A percentile compares a stretch with the other conserved stretches of the same genome.
These are phyloP conservation scores for Juncus effusus DNA, from an alignment of 176 grass and related monocot species.

Conservation along the genomic window DNA sequence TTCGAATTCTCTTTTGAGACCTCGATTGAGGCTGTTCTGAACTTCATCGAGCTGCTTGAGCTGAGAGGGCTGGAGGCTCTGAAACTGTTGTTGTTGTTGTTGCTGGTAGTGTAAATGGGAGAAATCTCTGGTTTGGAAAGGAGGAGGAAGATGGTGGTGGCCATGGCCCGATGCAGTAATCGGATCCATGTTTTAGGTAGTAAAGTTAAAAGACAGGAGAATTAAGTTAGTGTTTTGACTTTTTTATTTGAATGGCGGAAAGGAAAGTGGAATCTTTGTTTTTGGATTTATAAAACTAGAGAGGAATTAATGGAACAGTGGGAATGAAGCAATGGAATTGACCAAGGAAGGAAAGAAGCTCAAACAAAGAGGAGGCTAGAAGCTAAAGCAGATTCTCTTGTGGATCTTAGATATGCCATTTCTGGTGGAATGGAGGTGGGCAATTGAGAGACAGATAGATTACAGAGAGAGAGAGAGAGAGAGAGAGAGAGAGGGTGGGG, in stretches of 20 bases:
- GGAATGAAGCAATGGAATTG: conserved; percentile 7
- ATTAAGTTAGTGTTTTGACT: no score
- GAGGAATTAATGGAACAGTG: conserved; percentile 24
- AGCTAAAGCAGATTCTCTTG: no score
- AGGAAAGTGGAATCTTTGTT: conserved; percentile 24
- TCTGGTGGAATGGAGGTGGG: neutral
- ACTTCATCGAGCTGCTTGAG: conserved; percentile 18
- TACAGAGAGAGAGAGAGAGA: conserved; percentile 6
- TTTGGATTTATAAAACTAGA: conserved; percentile 23
- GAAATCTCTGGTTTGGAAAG: conserved; percentile 48
- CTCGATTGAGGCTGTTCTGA: conserved; percentile 5
- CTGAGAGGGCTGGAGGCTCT: conserved; percentile 44
- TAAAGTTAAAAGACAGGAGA: no score
- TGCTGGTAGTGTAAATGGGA: conserved; percentile 53
- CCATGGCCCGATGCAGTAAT: conserved; percentile 44
- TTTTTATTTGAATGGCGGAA: conserved; percentile 14
- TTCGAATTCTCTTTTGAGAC: conserved; percentile 51
- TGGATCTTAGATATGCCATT: no score
- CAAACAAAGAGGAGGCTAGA: conserved; percentile 19
- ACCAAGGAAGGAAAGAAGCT: neutral
- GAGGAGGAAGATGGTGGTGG: conserved; percentile 43
- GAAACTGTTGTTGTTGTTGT: conserved; percentile 40
- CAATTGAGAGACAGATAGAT: neutral
- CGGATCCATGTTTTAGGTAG: conserved; percentile 53
- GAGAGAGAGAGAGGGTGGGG: conserved; percentile 13